Evolutionary conservation across 208 protist species (phyloP).

Genomic region (Leishmania gerbilli): DNA sequence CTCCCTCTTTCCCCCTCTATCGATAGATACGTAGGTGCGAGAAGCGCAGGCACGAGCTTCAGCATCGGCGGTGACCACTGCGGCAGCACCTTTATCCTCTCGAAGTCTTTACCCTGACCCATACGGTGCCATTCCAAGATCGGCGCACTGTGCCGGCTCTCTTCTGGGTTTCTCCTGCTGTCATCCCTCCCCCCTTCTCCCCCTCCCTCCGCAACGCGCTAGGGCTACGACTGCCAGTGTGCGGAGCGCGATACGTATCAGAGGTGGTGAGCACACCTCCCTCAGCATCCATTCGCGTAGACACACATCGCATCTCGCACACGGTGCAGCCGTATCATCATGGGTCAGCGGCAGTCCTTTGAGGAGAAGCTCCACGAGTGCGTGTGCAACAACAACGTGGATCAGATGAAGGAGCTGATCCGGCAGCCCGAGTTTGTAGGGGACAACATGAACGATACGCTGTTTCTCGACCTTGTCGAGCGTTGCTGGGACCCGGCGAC

Average conservation of each 20-base stretch:
- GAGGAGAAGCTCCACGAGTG: conserved; percentile 45
- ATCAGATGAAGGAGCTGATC: conserved; percentile 43
- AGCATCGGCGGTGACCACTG: not conserved
- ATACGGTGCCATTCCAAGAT: not conserved
- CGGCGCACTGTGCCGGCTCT: not conserved
- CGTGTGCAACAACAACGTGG: conserved; percentile 61
- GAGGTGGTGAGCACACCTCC: not conserved
- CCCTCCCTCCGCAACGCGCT: not conserved
- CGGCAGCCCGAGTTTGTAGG: conserved; percentile 40
- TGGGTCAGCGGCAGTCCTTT: conserved; percentile 68
- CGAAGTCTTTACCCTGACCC: not conserved
- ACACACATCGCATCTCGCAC: not conserved
- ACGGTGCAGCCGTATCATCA: conserved; percentile 8
- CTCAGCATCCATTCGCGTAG: not conserved
- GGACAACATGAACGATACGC: conserved; percentile 42
- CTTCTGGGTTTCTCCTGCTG: not conserved
- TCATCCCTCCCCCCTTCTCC: not conserved
- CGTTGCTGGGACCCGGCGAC: conserved; percentile 51
- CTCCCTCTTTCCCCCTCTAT: not conserved
- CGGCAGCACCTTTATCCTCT: not conserved
- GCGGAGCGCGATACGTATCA: not conserved
- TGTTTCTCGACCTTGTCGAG: conserved; percentile 69
- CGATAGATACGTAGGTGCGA: not conserved
- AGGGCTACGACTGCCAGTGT: not conserved
- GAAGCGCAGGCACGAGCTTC: not conserved